phyloP scores from a whole-genome alignment of 495 filamentous ascomycete species.

The Penicillium nucicola region DNA sequence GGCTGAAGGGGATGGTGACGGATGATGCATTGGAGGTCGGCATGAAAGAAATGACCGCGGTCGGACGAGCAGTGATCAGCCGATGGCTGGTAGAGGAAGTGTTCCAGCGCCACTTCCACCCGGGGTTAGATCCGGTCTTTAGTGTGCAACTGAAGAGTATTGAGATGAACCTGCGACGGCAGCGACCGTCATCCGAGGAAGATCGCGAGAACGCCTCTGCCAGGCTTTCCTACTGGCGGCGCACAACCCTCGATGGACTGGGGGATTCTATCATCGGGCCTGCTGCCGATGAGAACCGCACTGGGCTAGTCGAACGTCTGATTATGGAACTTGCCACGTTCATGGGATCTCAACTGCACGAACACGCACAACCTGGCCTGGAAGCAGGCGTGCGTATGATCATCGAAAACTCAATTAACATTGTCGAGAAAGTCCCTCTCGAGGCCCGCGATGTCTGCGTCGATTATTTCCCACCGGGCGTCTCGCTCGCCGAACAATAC shows the following conservation, averaged over 20 bases:
- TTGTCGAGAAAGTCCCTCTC: slow-evolving; percentile 80
- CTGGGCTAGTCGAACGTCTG: slow-evolving; percentile 62
- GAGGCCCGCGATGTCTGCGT: slow-evolving; percentile 91
- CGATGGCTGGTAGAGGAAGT: slow-evolving; percentile 90
- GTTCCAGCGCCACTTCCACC: slow-evolving; percentile 89
- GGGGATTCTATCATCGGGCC: slow-evolving; percentile 64
- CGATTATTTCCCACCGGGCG: slow-evolving; percentile 76
- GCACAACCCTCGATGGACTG: slow-evolving; percentile 91
- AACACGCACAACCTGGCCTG: slow-evolving; percentile 72
- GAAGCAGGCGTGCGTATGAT: slow-evolving; percentile 85
- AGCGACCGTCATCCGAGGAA: slow-evolving; percentile 69
- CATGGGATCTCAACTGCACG: slow-evolving; percentile 67
- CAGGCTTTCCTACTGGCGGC: slow-evolving; percentile 90
- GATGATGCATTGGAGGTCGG: slow-evolving; percentile 75
- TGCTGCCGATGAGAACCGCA: slow-evolving; percentile 59
- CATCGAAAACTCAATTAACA: slow-evolving; percentile 84
- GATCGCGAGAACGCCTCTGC: slow-evolving; percentile 84
- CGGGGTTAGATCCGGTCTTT: slow-evolving; percentile 69
- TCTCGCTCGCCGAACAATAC: slow-evolving; percentile 57
- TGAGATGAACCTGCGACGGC: slow-evolving; percentile 81
- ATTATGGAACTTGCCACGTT: slow-evolving; percentile 67
- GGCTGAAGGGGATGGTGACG: slow-evolving; percentile 76
- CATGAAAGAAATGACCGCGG: slow-evolving; percentile 94
- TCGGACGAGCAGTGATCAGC: slow-evolving; percentile 86
- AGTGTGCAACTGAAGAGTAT: slow-evolving; percentile 79